Evolutionary conservation across 1,284 basidiomycete genomes (phyloP).

Genomic region (Stygiomarasmius scandens): DNA sequence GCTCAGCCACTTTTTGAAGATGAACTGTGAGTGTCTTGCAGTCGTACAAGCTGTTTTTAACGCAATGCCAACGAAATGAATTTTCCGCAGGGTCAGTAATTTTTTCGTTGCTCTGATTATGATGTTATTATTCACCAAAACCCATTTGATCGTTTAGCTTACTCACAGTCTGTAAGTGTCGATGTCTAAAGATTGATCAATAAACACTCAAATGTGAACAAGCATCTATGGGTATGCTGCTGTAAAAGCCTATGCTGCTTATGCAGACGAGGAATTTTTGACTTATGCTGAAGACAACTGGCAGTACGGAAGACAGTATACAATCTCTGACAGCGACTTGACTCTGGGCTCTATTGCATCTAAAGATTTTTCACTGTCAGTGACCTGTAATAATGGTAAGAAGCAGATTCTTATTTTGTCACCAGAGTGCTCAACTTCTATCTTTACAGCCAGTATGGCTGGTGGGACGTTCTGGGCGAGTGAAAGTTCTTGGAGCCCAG

Average conservation of each 20-base stretch:
- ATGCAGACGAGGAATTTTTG: constrained; percentile 1
- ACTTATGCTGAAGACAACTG: constrained; percentile 4
- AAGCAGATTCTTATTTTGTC: too few species aligned
- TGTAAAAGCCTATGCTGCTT: constrained; percentile 6
- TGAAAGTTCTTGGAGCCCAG: neutral
- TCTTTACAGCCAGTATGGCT: constrained; percentile 1
- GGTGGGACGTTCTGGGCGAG: constrained; percentile 1
- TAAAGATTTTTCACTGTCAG: constrained; percentile 1
- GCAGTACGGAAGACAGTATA: constrained; percentile 2
- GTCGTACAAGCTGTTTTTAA: neutral
- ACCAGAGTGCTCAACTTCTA: neutral
- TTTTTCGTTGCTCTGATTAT: too few species aligned
- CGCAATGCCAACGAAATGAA: neutral
- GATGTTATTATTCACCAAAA: too few species aligned
- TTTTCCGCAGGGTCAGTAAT: constrained; percentile 3
- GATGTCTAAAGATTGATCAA: neutral
- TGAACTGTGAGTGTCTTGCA: constrained; percentile 1
- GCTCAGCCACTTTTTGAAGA: neutral
- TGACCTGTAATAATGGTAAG: neutral
- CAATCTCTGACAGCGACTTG: constrained; percentile 2
- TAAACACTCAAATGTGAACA: too few species aligned
- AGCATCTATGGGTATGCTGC: constrained; percentile 10
- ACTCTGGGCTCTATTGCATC: neutral
- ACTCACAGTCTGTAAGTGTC: neutral
- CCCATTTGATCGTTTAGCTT: too few species aligned